Percentiles rank a stretch among this genome's conserved stretches.
Conservation (phyloP, 345 rosid genomes). For the Cardiospermum halicacabum region DNA sequence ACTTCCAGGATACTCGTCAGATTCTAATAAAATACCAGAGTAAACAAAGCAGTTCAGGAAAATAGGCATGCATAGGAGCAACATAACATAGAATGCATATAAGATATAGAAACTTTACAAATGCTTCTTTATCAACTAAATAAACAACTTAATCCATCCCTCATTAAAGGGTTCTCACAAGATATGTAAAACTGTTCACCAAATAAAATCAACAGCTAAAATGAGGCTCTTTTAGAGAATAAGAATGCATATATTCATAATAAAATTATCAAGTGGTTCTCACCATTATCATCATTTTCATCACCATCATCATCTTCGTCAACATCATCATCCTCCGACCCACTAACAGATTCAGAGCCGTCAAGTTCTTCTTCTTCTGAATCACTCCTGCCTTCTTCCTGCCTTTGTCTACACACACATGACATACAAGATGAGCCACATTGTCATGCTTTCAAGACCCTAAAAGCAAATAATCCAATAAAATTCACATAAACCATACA, state of each 20-base stretch:
- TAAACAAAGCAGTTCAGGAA: neutral
- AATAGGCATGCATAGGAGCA: slow-evolving; percentile 2
- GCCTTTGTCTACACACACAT: slow-evolving; percentile 39
- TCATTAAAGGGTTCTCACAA: neutral
- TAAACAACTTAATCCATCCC: slow-evolving; percentile 1
- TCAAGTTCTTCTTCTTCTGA: slow-evolving; percentile 46
- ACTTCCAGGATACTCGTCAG: slow-evolving; percentile 24
- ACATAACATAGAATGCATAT: slow-evolving; percentile 10
- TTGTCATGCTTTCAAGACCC: neutral
- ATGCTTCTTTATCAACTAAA: neutral
- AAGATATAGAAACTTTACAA: neutral
- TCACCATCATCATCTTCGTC: slow-evolving; percentile 24
- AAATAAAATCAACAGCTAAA: neutral
- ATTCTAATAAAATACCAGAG: slow-evolving; percentile 27
- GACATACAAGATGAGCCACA: neutral
- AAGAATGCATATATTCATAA: neutral
- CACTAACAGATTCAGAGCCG: slow-evolving; percentile 31
- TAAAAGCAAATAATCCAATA: too few relatives aligned
- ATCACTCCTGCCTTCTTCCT: slow-evolving; percentile 52
- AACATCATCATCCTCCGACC: slow-evolving; percentile 29
- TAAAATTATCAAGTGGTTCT: slow-evolving; percentile 10
- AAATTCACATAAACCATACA: neutral
- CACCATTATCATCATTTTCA: slow-evolving; percentile 36
- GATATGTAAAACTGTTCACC: neutral
- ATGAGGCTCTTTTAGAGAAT: neutral